These are phyloP conservation scores for Fusarium mangiferae DNA, from an alignment of 2,329 filamentous ascomycete species.

Conservation along the genomic window DNA sequence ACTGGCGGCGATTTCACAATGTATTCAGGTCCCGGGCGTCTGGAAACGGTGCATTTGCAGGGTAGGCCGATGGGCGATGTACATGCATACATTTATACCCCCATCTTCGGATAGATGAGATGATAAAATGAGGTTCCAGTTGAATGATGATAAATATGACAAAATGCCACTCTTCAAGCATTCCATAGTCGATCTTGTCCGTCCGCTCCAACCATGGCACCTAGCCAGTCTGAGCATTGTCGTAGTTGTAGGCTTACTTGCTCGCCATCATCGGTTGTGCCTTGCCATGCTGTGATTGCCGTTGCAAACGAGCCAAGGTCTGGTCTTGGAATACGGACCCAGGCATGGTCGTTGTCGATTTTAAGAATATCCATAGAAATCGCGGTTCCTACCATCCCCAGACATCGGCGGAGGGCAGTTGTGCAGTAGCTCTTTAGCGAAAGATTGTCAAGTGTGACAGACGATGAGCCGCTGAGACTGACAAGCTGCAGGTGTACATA, in stretches of 20 bases:
- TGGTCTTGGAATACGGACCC: slow-evolving; percentile 71
- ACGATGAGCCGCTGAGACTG: slow-evolving; percentile 36
- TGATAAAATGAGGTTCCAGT: slow-evolving; percentile 33
- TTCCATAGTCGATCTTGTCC: slow-evolving; percentile 59
- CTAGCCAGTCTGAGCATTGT: slow-evolving; percentile 72
- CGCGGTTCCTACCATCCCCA: slow-evolving; percentile 74
- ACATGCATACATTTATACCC: slow-evolving; percentile 43
- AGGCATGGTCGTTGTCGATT: slow-evolving; percentile 64
- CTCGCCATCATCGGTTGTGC: slow-evolving; percentile 54
- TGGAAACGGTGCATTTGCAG: slow-evolving; percentile 43
- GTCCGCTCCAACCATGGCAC: slow-evolving; percentile 63
- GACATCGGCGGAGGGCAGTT: slow-evolving; percentile 72
- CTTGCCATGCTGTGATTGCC: slow-evolving; percentile 73
- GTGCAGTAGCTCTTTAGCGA: slow-evolving; percentile 72
- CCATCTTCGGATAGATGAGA: slow-evolving; percentile 36
- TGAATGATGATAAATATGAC: slow-evolving; percentile 28
- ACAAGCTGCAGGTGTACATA: slow-evolving; percentile 67
- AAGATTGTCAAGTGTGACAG: slow-evolving; percentile 65
- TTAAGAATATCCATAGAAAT: slow-evolving; percentile 78
- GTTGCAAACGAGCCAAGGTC: slow-evolving; percentile 71
- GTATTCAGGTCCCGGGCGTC: slow-evolving; percentile 41
- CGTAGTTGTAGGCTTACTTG: slow-evolving; percentile 64
- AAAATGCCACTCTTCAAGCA: slow-evolving; percentile 46
- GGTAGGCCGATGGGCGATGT: slow-evolving; percentile 41
- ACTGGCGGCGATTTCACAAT: slow-evolving; percentile 27